Conservation (phyloP, 495 filamentous ascomycete genomes). For the Xylaria acuta region DNA sequence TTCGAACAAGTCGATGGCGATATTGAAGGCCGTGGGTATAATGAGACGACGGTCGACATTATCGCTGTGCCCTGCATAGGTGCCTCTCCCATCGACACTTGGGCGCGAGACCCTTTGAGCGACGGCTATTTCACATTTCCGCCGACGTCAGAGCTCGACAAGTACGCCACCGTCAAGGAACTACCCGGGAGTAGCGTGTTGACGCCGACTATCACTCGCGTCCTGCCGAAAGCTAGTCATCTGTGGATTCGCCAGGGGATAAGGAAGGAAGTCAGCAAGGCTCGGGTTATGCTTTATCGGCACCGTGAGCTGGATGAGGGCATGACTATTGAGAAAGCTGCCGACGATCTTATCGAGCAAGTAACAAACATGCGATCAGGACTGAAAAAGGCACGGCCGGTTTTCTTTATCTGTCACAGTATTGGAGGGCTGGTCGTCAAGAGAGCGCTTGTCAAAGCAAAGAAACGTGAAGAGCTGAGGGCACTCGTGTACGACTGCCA, state of each 20-base stretch:
- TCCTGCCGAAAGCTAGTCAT: constrained; percentile 37
- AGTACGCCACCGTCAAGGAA: constrained; percentile 37
- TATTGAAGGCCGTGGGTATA: constrained; percentile 48
- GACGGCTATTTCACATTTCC: constrained; percentile 43
- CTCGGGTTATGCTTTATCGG: constrained; percentile 62
- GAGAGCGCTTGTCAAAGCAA: constrained; percentile 59
- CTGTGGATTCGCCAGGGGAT: constrained; percentile 53
- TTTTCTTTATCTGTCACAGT: constrained; percentile 71
- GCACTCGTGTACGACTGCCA: constrained; percentile 63
- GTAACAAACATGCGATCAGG: constrained; percentile 48
- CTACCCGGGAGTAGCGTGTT: constrained; percentile 38
- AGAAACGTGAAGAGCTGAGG: constrained; percentile 44
- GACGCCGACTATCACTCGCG: constrained; percentile 41
- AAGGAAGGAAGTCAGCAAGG: constrained; percentile 45
- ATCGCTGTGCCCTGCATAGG: constrained; percentile 55
- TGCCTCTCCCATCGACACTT: constrained; percentile 52
- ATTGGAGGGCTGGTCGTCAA: constrained; percentile 69
- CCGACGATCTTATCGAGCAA: constrained; percentile 56
- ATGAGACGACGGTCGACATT: constrained; percentile 55
- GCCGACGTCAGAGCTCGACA: constrained; percentile 30
- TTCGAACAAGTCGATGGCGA: constrained; percentile 52
- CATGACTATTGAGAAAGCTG: constrained; percentile 56
- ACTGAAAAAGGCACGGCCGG: constrained; percentile 51
- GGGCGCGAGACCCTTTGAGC: constrained; percentile 46
- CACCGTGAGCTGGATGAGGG: constrained; percentile 58